Evolutionary conservation across 2,329 filamentous ascomycete species (phyloP), one percentile per base, ranked within the genome.

Genomic region (Monilinia aucupariae): DNA sequence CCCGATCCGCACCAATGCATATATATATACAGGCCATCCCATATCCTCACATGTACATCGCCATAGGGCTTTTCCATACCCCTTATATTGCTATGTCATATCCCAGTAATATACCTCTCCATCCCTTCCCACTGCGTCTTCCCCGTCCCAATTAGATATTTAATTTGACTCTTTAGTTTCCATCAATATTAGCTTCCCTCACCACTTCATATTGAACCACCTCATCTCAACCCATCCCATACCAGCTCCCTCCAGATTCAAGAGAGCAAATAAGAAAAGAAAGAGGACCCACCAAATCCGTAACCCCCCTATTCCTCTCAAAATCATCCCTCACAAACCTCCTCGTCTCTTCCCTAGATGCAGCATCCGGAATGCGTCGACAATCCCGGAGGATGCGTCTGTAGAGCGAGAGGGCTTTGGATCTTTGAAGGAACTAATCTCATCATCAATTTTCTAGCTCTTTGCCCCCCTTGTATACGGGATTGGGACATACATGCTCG

Each of bases 91-190:
- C n/a, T 22, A 51, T 22, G 32, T 72, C 59, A 82, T 71, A 81
- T 71, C 49, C 80, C 78, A 64, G 76, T 75, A 71, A 84, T 81
- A 75, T 82, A 83, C 68, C 80, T 76, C 74, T 81, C 83, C 81
- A 86, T 85, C 60, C 74, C 78, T 69, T 87, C 82, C 84, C 85
- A 87, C 71, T 87, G 81, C 32, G 83, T 85, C 75, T 85, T 87
- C 60, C 85, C 85, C 4, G 81, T 86, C 12, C 84, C 86, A 64
- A 87, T 73, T 45, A 88, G 78, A 72, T 87, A 87, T 63, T 82
- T 79, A 67, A 87, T 84, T 69, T 87, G 85, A 67, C 76, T 74
- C 83, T 85, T 65, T 15, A 30, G 12, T 52, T 37, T 58, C 37
- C 32, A n/a, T 53, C 48, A n/a, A 63, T n/a, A 15, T 55, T 49